Base-by-base conservation (phyloP, 257 asterid genomes). In the Agastache rugosa region DNA sequence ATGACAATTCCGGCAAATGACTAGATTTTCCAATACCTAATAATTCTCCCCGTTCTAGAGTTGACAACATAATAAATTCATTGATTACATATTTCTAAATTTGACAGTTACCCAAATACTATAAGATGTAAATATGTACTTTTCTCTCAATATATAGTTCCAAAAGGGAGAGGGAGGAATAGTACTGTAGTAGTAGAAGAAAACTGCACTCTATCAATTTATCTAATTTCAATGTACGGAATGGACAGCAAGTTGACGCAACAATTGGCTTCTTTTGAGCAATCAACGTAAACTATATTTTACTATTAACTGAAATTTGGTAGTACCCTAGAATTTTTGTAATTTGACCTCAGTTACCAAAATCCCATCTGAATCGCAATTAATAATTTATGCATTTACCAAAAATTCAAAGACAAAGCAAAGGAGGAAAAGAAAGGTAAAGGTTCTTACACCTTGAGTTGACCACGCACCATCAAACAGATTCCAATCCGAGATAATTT, bases 361-460 rank as follows among this genome's bases (percentile, higher is more conserved):
- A 62, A 8, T 10, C 7, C 67, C 5, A 8, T 16, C 11, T 61
- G 67, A n/a, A 31, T 29, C 25, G 27, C 47, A 16, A 16, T n/a
- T 15, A 60, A 71, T 5, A 19, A 48, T 22, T 34, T 8, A 8
- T 39, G 15, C 3, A 55, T 2, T 39, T 27, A 53, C 25, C 14
- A 23, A 20, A 31, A 65, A 6, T 27, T 29, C 6, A 60, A 29
- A 59, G 19, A 60, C 37, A 1, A 73, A 9, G 17, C 2, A 23
- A 69, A 41, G 55, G 60, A 11, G 39, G 37, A 41, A 66, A 10
- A 2, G 44, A 39, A 41, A 16, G 15, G n/a, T n/a, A 69, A 34
- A 37, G 54, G 54, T 35, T 55, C 17, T 50, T 54, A 16, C 23
- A 69, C 80, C 80, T 73, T 50, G 20, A 74, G 58, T 25, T 61